Percentiles rank a stretch among this genome's conserved stretches.
Conservation (phyloP, 2,329 filamentous ascomycete genomes). For the Colletotrichum agaves region DNA sequence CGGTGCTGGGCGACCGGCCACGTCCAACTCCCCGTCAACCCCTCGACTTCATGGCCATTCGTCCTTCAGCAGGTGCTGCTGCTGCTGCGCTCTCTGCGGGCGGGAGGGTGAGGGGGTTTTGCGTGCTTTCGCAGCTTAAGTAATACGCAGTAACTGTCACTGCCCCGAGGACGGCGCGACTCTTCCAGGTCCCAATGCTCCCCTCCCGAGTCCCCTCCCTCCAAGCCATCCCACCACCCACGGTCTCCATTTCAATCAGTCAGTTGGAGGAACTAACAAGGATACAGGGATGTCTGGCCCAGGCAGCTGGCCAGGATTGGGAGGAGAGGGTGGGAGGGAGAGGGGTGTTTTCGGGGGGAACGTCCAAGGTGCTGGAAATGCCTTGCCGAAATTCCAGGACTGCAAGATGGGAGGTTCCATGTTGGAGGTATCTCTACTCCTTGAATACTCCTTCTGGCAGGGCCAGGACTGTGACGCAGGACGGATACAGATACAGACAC, state of each 20-base stretch:
- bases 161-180: slow-evolving; percentile 27
- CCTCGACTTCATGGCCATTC: background rate
- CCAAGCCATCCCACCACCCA: slow-evolving; percentile 35
- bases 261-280: slow-evolving; percentile 30
- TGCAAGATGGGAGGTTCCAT: slow-evolving; percentile 15
- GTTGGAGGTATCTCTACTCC: slow-evolving; percentile 6
- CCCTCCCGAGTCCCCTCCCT: slow-evolving; percentile 2
- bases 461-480: too few species aligned
- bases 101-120: slow-evolving; percentile 22
- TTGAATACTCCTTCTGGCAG: too few species aligned
- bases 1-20: too few species aligned
- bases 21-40: too few species aligned
- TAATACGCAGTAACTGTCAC: too few species aligned
- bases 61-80: slow-evolving; percentile 15
- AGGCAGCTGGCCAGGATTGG: slow-evolving; percentile 19
- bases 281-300: slow-evolving; percentile 18
- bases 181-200: background rate
- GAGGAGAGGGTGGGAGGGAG: slow-evolving; percentile 8
- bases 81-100: background rate
- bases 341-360: slow-evolving; percentile 11
- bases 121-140: slow-evolving; percentile 21
- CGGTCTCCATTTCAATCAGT: slow-evolving; percentile 19
- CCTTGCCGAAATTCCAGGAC: slow-evolving; percentile 4
- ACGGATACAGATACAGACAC: slow-evolving; percentile 21
- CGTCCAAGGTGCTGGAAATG: slow-evolving; percentile 8